Percentiles rank a stretch among this genome's conserved stretches.
These are phyloP conservation scores for Cordyceps javanica DNA, from an alignment of 2,329 filamentous ascomycete genomes.

Conservation along the genomic window DNA sequence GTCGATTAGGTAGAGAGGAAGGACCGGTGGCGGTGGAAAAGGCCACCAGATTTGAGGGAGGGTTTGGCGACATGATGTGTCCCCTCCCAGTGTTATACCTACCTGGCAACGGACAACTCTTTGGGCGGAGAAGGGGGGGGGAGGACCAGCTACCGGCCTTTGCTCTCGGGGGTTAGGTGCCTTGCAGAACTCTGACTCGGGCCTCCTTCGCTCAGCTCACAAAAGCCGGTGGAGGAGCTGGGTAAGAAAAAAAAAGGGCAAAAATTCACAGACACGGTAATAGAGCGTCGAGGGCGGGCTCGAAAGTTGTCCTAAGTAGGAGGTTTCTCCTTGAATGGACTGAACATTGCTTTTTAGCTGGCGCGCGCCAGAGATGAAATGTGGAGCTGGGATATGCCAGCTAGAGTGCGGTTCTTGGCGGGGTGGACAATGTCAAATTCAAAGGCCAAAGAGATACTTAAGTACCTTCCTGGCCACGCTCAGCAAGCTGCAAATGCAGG, in stretches of 20 bases:
- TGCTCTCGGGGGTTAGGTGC: too few species aligned
- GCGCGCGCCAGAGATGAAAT: conserved; percentile 8
- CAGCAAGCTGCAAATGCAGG: too few species aligned
- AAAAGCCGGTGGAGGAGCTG: background rate
- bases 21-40: background rate
- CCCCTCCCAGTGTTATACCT: background rate
- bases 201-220: background rate
- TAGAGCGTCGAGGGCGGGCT: background rate
- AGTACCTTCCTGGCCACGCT: too few species aligned
- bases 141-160: background rate
- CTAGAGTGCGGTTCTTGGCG: background rate
- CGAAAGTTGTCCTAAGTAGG: background rate
- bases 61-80: conserved; percentile 2
- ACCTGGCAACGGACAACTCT: too few species aligned
- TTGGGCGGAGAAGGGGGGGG: background rate
- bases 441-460: too few species aligned
- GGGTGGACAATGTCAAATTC: too few species aligned
- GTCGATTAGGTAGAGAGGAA: background rate
- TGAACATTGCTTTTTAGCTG: background rate
- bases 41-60: background rate
- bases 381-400: background rate
- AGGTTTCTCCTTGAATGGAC: background rate
- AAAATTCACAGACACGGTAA: too few species aligned
- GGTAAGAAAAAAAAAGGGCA: background rate
- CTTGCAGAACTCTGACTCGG: background rate